These are phyloP conservation scores for Bathelium albidoporum DNA, from an alignment of 495 filamentous ascomycete genomes.

Conservation along the genomic window DNA sequence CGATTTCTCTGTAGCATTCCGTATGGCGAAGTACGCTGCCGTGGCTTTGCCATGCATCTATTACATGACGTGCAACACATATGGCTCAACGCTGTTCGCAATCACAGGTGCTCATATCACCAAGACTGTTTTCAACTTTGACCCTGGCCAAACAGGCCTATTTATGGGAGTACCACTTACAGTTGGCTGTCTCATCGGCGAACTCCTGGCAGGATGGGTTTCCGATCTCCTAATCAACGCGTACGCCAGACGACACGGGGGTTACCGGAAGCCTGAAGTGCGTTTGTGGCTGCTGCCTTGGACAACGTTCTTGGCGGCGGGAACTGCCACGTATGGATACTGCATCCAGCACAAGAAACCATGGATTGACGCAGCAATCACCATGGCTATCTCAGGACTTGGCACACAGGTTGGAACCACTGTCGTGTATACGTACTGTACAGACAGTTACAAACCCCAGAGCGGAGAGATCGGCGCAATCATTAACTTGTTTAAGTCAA, in stretches of 20 bases:
- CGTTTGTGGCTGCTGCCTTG: constrained; percentile 20
- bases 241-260: constrained; percentile 18
- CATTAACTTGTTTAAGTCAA: constrained; percentile 12
- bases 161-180: constrained; percentile 24
- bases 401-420: constrained; percentile 9
- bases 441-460: constrained; percentile 9
- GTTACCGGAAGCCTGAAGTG: constrained; percentile 25
- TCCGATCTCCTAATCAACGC: constrained; percentile 25
- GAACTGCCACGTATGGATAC: constrained; percentile 8
- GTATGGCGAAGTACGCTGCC: constrained; percentile 24
- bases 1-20: constrained; percentile 24
- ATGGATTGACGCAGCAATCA: constrained; percentile 9
- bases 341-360: constrained; percentile 12
- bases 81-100: constrained; percentile 26
- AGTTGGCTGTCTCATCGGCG: constrained; percentile 26
- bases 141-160: constrained; percentile 26
- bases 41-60: constrained; percentile 22
- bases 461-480: constrained; percentile 15
- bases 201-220: constrained; percentile 25
- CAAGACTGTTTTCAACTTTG: constrained; percentile 24
- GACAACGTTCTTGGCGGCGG: constrained; percentile 7
- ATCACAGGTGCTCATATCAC: constrained; percentile 25
- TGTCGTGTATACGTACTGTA: constrained; percentile 11
- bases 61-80: constrained; percentile 21
- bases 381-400: constrained; percentile 10